phyloP scores from a whole-genome alignment of 768 basidiomycete species.

The Hortiboletus campestris region DNA sequence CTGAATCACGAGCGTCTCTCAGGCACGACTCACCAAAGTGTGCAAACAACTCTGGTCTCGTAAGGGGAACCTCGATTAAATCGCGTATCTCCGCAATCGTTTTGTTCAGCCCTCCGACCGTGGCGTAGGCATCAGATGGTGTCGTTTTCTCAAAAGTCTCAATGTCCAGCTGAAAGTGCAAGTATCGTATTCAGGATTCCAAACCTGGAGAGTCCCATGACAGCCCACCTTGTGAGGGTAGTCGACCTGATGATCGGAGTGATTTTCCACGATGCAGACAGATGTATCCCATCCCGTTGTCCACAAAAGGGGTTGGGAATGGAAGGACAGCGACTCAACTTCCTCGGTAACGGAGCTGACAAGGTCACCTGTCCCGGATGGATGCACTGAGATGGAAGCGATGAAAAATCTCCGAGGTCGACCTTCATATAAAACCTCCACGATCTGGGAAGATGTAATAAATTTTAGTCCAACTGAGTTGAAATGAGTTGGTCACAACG shows the following conservation, averaged over 20 bases:
- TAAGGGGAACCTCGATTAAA: constrained; percentile 83
- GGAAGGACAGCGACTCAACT: constrained; percentile 47
- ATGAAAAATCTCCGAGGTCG: constrained; percentile 54
- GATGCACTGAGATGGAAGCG: constrained; percentile 40
- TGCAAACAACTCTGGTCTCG: constrained; percentile 74
- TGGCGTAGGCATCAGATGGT: constrained; percentile 61
- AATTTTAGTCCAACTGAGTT: constrained; percentile 69
- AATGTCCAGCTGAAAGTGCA: constrained; percentile 40
- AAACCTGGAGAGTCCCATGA: constrained; percentile 9
- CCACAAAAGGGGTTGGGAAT: constrained; percentile 48
- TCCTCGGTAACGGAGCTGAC: constrained; percentile 37
- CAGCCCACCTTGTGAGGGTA: constrained; percentile 34
- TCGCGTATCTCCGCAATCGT: constrained; percentile 86
- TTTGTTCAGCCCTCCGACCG: constrained; percentile 83
- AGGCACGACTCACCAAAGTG: constrained; percentile 56
- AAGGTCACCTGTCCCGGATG: constrained; percentile 16
- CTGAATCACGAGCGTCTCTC: constrained; percentile 14
- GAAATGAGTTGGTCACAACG: not conserved
- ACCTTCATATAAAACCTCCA: constrained; percentile 68
- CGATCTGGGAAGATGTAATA: constrained; percentile 55
- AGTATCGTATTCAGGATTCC: constrained; percentile 6
- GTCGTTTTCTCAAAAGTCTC: constrained; percentile 46
- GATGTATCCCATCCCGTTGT: constrained; percentile 66
- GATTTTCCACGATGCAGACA: constrained; percentile 42
- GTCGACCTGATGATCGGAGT: constrained; percentile 23